Percentiles rank a stretch among this genome's conserved stretches.
These are phyloP conservation scores for Candida sanyaensis DNA, from an alignment of 1,139 yeast genomes.

Conservation along the genomic window DNA sequence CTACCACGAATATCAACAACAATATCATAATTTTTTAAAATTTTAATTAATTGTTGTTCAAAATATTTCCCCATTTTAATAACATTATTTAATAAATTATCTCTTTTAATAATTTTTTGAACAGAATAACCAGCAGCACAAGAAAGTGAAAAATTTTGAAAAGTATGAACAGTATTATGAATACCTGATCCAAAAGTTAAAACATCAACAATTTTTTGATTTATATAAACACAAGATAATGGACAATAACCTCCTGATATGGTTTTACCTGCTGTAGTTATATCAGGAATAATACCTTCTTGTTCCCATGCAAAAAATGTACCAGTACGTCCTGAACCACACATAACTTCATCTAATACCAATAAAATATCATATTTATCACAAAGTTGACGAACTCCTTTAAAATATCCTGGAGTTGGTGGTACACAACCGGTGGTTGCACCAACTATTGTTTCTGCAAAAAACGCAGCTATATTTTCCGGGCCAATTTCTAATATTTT, in stretches of 20 bases:
- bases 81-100: constrained; percentile 16
- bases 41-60: constrained; percentile 21
- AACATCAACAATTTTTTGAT: constrained; percentile 16
- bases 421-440: constrained; percentile 58
- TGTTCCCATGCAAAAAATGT: constrained; percentile 22
- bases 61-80: constrained; percentile 15
- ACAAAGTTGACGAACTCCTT: constrained; percentile 53
- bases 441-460: constrained; percentile 60
- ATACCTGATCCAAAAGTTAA: constrained; percentile 15
- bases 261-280: constrained; percentile 20
- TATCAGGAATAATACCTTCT: constrained; percentile 18
- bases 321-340: constrained; percentile 57
- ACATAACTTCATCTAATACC: constrained; percentile 66
- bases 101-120: constrained; percentile 17
- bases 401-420: constrained; percentile 59
- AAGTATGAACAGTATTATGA: constrained; percentile 19
- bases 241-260: constrained; percentile 20
- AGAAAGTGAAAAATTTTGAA: constrained; percentile 19
- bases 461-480: constrained; percentile 50
- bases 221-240: constrained; percentile 18
- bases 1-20: constrained; percentile 63
- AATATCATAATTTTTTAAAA: constrained; percentile 25
- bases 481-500: constrained; percentile 18
- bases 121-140: constrained; percentile 20
- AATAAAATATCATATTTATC: constrained; percentile 60